phyloP scores from a whole-genome alignment of 306 rosid genomes.

The Carpinus fangiana region DNA sequence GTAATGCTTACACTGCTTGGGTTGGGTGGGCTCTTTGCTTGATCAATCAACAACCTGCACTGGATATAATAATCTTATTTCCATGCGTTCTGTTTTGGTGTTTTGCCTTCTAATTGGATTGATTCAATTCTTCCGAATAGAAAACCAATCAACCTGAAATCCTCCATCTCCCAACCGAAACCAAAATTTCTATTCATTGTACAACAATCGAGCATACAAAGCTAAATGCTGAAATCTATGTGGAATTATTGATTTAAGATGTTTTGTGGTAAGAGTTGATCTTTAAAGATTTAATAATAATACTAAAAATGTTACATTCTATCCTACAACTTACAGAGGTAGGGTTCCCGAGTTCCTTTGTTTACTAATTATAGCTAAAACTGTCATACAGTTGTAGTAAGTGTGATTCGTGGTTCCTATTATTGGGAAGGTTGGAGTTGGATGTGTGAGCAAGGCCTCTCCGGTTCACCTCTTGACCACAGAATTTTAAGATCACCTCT shows the following conservation, averaged over 20 bases:
- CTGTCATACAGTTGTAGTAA: slow-evolving; percentile 24
- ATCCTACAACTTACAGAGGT: slow-evolving; percentile 36
- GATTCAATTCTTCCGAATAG: neutral
- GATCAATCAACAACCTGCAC: no score
- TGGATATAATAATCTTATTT: no score
- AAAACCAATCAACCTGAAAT: neutral
- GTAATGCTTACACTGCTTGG: no score
- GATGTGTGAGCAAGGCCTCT: slow-evolving; percentile 77
- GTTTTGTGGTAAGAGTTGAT: neutral
- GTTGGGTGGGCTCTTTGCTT: no score
- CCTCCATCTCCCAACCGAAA: neutral
- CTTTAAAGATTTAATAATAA: neutral
- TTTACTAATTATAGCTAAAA: slow-evolving; percentile 34
- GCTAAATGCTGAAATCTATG: neutral
- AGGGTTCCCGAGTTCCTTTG: slow-evolving; percentile 17
- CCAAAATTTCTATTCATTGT: neutral
- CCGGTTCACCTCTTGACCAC: slow-evolving; percentile 95
- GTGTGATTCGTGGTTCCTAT: slow-evolving; percentile 25
- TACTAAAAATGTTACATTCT: slow-evolving; percentile 36
- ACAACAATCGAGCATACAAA: neutral
- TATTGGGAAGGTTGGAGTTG: slow-evolving; percentile 53
- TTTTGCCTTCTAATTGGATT: neutral
- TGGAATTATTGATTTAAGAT: neutral
- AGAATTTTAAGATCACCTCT: slow-evolving; percentile 87
- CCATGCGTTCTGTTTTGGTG: neutral